A percentile compares a stretch with the other conserved stretches of the same genome.
phyloP scores from a whole-genome alignment of 1,284 basidiomycete species.

The Anthracocystis panici-leucophaei region DNA sequence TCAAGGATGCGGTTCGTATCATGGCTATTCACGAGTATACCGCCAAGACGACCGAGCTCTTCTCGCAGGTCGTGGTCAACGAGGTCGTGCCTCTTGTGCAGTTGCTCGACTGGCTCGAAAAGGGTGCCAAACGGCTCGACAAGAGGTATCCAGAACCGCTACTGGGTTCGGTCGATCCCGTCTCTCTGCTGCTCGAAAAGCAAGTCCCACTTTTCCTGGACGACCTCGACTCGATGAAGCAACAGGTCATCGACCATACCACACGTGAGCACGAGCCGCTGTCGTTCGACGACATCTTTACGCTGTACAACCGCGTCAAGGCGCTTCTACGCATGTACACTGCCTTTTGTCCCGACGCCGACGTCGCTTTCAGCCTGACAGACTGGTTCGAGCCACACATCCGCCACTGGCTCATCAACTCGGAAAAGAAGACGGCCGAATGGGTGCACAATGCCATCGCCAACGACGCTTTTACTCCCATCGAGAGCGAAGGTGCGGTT shows the following conservation, averaged over 20 bases:
- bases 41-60: conserved; percentile 75
- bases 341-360: conserved; percentile 80
- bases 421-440: conserved; percentile 87
- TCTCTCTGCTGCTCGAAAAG: conserved; percentile 81
- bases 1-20: conserved; percentile 74
- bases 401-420: conserved; percentile 87
- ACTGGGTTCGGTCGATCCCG: conserved; percentile 72
- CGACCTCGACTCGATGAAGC: conserved; percentile 74
- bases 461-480: conserved; percentile 73
- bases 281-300: conserved; percentile 78
- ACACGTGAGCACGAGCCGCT: conserved; percentile 52
- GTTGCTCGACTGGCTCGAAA: conserved; percentile 90
- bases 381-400: conserved; percentile 89
- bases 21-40: conserved; percentile 76
- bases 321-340: conserved; percentile 80
- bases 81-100: conserved; percentile 78
- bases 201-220: conserved; percentile 80
- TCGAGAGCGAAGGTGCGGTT: conserved; percentile 76
- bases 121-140: conserved; percentile 82
- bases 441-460: conserved; percentile 77
- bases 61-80: conserved; percentile 77
- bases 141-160: conserved; percentile 86
- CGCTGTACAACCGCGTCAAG: conserved; percentile 82
- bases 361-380: conserved; percentile 49
- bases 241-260: conserved; percentile 60